Evolutionary conservation across 1,139 yeast genomes (phyloP).

Genomic region (Taphrina pruni): DNA sequence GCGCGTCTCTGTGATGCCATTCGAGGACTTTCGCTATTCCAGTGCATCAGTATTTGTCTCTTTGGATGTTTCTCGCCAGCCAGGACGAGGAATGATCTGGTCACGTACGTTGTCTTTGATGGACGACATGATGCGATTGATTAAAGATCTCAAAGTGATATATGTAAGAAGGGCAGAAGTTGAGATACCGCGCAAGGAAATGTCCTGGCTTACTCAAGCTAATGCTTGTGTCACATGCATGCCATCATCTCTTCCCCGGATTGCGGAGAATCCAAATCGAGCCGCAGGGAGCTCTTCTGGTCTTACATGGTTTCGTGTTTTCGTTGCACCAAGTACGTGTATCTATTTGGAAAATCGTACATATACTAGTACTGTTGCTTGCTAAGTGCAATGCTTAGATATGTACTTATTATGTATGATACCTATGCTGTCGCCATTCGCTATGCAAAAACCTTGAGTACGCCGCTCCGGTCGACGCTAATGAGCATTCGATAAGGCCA

Average conservation of each 20-base stretch:
- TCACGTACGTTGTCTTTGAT: constrained; percentile 4
- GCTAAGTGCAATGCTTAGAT: background rate
- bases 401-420: background rate
- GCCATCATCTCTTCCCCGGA: background rate
- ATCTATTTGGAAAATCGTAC: too few species aligned
- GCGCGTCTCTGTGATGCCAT: constrained; percentile 14
- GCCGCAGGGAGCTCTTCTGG: constrained; percentile 7
- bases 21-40: constrained; percentile 10
- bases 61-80: too few species aligned
- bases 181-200: too few species aligned
- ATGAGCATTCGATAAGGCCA: constrained; percentile 67
- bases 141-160: too few species aligned
- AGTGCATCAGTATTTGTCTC: too few species aligned
- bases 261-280: background rate
- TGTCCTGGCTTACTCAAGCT: background rate
- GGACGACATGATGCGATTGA: background rate
- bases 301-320: background rate
- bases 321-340: too few species aligned
- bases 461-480: constrained; percentile 68
- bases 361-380: too few species aligned
- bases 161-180: too few species aligned
- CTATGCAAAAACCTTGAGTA: constrained; percentile 59
- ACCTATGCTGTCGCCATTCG: background rate
- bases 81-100: too few species aligned
- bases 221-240: constrained; percentile 9